Evolutionary conservation across 306 rosid species (phyloP).

Genomic region (Argentina anserina): DNA sequence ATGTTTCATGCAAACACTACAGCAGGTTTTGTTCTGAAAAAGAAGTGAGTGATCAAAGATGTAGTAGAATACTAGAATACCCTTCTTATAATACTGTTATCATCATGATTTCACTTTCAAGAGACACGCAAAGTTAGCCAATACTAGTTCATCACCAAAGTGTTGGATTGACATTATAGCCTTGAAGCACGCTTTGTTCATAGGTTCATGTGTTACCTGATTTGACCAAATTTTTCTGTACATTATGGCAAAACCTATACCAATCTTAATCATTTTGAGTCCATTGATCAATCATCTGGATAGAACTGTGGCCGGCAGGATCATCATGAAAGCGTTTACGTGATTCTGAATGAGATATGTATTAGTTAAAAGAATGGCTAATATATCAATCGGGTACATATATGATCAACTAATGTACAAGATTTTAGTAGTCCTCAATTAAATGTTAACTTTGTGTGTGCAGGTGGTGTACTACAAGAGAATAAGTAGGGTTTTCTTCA

Average conservation of each 20-base stretch:
- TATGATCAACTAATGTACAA: not conserved
- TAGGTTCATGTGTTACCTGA: not conserved
- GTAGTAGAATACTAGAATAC: not conserved
- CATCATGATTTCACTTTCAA: not conserved
- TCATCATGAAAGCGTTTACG: not conserved
- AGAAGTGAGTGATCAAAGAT: not conserved
- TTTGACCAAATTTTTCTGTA: not conserved
- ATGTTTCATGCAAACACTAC: not conserved
- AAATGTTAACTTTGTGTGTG: not conserved
- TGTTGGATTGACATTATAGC: not conserved
- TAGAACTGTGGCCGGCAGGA: not conserved
- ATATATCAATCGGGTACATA: not conserved
- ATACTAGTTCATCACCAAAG: not conserved
- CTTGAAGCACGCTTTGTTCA: not conserved
- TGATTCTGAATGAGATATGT: not conserved
- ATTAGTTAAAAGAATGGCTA: not conserved
- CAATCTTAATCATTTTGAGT: no score
- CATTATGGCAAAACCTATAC: not conserved
- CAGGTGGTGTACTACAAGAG: constrained; percentile 86
- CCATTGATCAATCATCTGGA: not conserved
- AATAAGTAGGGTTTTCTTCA: constrained; percentile 61
- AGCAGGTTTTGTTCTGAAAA: not conserved
- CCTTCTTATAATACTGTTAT: not conserved
- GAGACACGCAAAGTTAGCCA: not conserved
- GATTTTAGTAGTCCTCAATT: not conserved